Evolutionary conservation across 2,329 filamentous ascomycete genomes (phyloP).

Genomic region (Phoma sp.): DNA sequence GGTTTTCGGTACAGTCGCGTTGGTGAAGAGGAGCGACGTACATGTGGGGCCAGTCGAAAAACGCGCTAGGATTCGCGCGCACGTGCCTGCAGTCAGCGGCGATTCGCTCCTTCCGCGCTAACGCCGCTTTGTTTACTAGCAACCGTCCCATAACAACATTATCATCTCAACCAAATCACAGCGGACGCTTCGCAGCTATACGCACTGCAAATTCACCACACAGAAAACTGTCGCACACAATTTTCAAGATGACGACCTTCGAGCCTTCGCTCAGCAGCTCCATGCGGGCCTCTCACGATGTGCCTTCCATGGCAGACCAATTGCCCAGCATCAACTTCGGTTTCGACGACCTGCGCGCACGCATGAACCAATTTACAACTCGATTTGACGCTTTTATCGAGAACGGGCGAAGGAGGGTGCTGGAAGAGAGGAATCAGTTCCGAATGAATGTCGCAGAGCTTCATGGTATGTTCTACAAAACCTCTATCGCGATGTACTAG

Average conservation of each 20-base stretch:
- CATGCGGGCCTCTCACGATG: slow-evolving; percentile 64
- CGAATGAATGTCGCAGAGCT: slow-evolving; percentile 87
- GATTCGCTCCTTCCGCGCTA: slow-evolving; percentile 15
- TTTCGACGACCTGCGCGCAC: slow-evolving; percentile 92
- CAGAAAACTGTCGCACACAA: slow-evolving; percentile 15
- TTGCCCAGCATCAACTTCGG: slow-evolving; percentile 93
- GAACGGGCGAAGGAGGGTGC: slow-evolving; percentile 81
- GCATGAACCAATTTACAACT: slow-evolving; percentile 90
- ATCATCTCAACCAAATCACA: slow-evolving; percentile 23
- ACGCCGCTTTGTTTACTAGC: slow-evolving; percentile 38
- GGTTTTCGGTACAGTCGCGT: slow-evolving; percentile 1
- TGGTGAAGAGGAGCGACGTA: slow-evolving; percentile 6
- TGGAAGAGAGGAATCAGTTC: slow-evolving; percentile 94
- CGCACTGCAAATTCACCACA: background rate
- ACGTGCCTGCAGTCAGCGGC: slow-evolving; percentile 29
- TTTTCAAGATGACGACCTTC: slow-evolving; percentile 65
- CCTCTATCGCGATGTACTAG: too few species aligned
- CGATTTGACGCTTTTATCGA: slow-evolving; percentile 96
- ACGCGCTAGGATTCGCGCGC: slow-evolving; percentile 33
- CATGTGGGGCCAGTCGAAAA: slow-evolving; percentile 17
- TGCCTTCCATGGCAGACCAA: slow-evolving; percentile 73
- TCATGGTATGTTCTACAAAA: slow-evolving; percentile 67
- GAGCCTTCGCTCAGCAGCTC: slow-evolving; percentile 73
- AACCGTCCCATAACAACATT: slow-evolving; percentile 34
- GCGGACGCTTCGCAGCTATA: slow-evolving; percentile 14